These are phyloP conservation scores for Gillenia trifoliata DNA, from an alignment of 306 rosid species.

Conservation along the genomic window DNA sequence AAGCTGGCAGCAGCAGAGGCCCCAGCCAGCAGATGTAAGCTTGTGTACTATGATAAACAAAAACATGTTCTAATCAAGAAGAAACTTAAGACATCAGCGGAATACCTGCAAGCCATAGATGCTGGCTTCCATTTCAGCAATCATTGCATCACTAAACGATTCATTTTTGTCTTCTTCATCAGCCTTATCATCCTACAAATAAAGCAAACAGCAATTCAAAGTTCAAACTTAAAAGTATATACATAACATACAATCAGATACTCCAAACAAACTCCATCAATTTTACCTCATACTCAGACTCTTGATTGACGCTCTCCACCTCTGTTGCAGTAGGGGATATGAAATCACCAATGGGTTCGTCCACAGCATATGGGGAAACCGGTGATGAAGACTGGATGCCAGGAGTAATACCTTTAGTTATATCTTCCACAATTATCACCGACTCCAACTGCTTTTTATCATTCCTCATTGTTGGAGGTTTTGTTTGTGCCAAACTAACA, in stretches of 20 bases:
- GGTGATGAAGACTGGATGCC: constrained; percentile 16
- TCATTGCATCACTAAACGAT: constrained; percentile 60
- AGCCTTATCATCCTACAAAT: constrained; percentile 51
- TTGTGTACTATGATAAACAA: neutral
- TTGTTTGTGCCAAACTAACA: constrained; percentile 20
- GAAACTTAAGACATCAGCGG: constrained; percentile 22
- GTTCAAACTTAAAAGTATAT: neutral
- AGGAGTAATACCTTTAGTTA: constrained; percentile 20
- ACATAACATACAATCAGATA: constrained; percentile 10
- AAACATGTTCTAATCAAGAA: constrained; percentile 4
- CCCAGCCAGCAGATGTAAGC: neutral
- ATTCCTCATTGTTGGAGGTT: constrained; percentile 19
- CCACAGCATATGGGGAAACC: constrained; percentile 8
- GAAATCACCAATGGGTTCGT: constrained; percentile 31
- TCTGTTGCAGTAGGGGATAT: constrained; percentile 45
- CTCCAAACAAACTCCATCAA: constrained; percentile 19
- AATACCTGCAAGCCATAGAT: constrained; percentile 77
- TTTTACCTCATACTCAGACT: constrained; percentile 52
- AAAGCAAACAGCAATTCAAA: constrained; percentile 16
- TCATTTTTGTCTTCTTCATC: constrained; percentile 35
- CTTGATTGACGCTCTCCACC: constrained; percentile 46
- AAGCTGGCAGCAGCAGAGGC: neutral
- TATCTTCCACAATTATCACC: constrained; percentile 17
- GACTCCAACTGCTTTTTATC: constrained; percentile 25
- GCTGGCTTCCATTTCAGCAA: constrained; percentile 82